These are phyloP conservation scores for Heracleum sosnowskyi DNA, from an alignment of 129 eudicot species.

Conservation along the genomic window DNA sequence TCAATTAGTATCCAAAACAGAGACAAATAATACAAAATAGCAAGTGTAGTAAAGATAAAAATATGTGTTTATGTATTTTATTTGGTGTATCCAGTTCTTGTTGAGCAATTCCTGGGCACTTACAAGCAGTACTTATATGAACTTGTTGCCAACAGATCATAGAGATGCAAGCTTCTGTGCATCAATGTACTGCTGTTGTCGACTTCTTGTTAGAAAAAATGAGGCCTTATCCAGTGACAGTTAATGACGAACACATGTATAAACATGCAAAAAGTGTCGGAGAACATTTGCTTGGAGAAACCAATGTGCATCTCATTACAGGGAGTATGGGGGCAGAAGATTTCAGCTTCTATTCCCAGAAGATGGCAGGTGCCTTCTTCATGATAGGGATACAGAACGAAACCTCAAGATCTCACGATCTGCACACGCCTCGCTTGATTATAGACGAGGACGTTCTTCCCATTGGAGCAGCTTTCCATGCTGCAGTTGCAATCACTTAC, in stretches of 20 bases:
- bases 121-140: neutral
- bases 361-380: conserved; percentile 43
- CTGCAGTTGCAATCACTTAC: conserved; percentile 56
- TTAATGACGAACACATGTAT: conserved; percentile 36
- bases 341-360: conserved; percentile 53
- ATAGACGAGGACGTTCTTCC: conserved; percentile 50
- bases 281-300: conserved; percentile 40
- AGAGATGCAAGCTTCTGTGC: conserved; percentile 52
- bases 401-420: conserved; percentile 9
- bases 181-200: conserved; percentile 33
- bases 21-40: neutral
- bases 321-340: conserved; percentile 51
- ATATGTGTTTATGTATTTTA: neutral
- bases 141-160: conserved; percentile 26
- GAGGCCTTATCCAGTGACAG: conserved; percentile 41
- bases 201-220: conserved; percentile 45
- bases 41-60: neutral
- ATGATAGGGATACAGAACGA: conserved; percentile 34
- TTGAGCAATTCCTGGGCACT: neutral
- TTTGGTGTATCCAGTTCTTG: neutral
- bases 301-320: conserved; percentile 24
- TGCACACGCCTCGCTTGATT: conserved; percentile 45
- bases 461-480: conserved; percentile 63
- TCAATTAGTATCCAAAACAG: neutral
- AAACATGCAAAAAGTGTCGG: conserved; percentile 45